Conservation (phyloP, 441 rosid species). For the Metrosideros polymorpha region DNA sequence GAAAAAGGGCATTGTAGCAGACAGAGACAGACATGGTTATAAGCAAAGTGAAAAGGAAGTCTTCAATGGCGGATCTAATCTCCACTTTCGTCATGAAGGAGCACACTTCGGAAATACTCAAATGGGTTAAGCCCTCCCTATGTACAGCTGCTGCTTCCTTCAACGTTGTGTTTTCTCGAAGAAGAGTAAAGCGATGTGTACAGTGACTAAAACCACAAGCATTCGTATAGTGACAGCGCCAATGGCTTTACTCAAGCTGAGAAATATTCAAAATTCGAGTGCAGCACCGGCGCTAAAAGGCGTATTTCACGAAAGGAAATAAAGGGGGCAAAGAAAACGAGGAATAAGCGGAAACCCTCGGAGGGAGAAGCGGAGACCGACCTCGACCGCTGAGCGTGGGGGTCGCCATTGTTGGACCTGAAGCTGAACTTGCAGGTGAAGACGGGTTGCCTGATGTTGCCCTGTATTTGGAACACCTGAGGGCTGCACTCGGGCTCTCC, state of each 20-base stretch:
- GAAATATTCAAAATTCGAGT: constrained; percentile 1
- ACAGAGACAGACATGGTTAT: not conserved
- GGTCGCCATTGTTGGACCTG: constrained; percentile 36
- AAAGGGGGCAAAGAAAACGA: not conserved
- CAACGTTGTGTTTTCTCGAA: not conserved
- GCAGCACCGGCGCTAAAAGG: not conserved
- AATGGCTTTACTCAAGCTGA: not conserved
- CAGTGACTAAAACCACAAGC: not conserved
- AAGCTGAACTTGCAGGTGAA: constrained; percentile 90
- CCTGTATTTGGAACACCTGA: constrained; percentile 82
- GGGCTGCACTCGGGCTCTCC: constrained; percentile 97
- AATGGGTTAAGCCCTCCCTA: not conserved
- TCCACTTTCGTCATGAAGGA: not conserved
- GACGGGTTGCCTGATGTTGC: constrained; percentile 72
- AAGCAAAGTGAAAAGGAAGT: not conserved
- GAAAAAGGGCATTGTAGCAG: not conserved
- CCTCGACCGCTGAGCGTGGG: constrained; percentile 64
- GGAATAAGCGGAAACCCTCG: not conserved
- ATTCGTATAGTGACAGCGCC: not conserved
- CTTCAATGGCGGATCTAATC: not conserved
- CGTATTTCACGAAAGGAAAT: not conserved
- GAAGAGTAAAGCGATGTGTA: constrained; percentile 1
- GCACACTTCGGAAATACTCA: not conserved
- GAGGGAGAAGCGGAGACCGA: constrained; percentile 10
- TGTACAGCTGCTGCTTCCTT: not conserved